Evolutionary conservation across 768 basidiomycete species (phyloP), one percentile per base, ranked within the genome.

Genomic region (Lactarius indigo): DNA sequence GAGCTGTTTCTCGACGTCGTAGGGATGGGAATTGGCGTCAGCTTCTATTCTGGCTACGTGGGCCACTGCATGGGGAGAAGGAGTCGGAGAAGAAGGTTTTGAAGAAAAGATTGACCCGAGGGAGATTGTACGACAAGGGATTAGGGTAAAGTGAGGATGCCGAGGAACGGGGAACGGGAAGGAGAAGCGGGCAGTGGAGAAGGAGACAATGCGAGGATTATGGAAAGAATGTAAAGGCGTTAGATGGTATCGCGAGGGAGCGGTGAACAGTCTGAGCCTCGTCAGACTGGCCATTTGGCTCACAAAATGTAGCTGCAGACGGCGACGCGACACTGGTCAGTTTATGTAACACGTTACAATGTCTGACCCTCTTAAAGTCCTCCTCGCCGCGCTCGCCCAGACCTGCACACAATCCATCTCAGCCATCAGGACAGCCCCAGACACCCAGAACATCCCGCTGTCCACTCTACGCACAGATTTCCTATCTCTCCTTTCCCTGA

Each of bases 1-100:
- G 64, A 94, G 75, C 72, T 94, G 92, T 71, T 87, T 90, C 26
- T 78, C 70, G 26, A 90, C 76, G 77, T 92, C 87, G 68, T 87
- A 78, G 1, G 90, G 90, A 68, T 86, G 78, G 7, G 87, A 84
- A 69, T 94, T 90, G 17, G 88, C 92, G 52, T 88, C 89, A 5
- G 87, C 88, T 72, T 94, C 92, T 59, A 91, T 81, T 17, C 84
- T 80, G n/a, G 88, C 84, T 33, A 92, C 87, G 54, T 85, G 81
- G 8, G 87, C 89, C 12, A 91, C 86, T 30, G 88, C 81, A 31
- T 83, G 80, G 3, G 90, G 89, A 0, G 88, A 81, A 1, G 89
- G 88, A 18, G 63, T 58, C 1, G 66, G 66, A 59, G 71, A 55
- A 12, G 62, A 55, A 15, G 62, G 57, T 35, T 52, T 64, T 59